These are phyloP conservation scores for Hura crepitans DNA, from an alignment of 441 rosid species.

Conservation along the genomic window DNA sequence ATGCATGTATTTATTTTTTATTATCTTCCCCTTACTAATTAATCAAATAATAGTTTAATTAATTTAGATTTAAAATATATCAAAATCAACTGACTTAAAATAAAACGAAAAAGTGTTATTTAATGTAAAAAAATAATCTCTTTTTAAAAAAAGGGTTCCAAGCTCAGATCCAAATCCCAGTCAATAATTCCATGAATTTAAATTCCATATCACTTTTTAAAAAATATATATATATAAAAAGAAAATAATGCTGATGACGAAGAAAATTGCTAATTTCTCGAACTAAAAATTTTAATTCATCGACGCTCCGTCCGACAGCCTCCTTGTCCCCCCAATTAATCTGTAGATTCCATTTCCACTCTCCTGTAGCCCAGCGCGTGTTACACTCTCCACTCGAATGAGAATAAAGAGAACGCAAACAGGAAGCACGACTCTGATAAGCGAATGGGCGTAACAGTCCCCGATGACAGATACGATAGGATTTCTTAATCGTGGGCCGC, in stretches of 20 bases:
- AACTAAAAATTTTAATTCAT: neutral
- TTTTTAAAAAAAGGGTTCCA: slow-evolving; percentile 8
- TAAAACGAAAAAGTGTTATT: too few relatives aligned
- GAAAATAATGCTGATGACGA: too few relatives aligned
- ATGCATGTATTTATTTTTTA: too few relatives aligned
- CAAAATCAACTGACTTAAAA: too few relatives aligned
- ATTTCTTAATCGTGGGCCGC: slow-evolving; percentile 25
- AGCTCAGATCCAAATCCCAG: slow-evolving; percentile 34
- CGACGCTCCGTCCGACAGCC: slow-evolving; percentile 23
- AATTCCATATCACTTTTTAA: slow-evolving; percentile 28
- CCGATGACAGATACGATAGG: slow-evolving; percentile 18
- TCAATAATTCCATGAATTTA: slow-evolving; percentile 27
- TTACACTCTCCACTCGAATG: neutral
- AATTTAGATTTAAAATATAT: too few relatives aligned
- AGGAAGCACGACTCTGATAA: neutral
- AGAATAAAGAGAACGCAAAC: neutral
- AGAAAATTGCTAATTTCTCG: neutral
- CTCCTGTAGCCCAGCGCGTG: neutral
- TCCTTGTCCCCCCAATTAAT: slow-evolving; percentile 21
- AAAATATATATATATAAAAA: too few relatives aligned
- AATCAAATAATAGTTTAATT: too few relatives aligned
- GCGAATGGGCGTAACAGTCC: slow-evolving; percentile 25
- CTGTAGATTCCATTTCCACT: slow-evolving; percentile 13
- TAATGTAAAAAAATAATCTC: neutral
- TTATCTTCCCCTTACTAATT: too few relatives aligned